These are phyloP conservation scores for Leccinellum luteum DNA, from an alignment of 768 basidiomycete genomes.

Conservation along the genomic window DNA sequence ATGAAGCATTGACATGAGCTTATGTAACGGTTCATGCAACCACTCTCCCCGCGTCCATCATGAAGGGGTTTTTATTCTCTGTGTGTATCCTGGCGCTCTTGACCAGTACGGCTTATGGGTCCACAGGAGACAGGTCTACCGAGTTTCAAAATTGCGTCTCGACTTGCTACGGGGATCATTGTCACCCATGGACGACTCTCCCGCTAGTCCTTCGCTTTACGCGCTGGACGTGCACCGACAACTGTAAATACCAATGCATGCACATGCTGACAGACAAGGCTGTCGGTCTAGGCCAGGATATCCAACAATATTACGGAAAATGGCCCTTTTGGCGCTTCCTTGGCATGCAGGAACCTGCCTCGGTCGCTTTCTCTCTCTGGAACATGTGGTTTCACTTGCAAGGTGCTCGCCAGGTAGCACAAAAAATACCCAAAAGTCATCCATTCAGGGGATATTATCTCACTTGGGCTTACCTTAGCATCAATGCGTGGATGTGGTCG, in stretches of 20 bases:
- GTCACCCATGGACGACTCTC: constrained; percentile 30
- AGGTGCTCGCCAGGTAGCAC: constrained; percentile 52
- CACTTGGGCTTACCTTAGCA: constrained; percentile 62
- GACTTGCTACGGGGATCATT: constrained; percentile 24
- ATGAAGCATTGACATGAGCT: no score
- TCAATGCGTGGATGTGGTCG: constrained; percentile 94
- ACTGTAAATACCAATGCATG: constrained; percentile 91
- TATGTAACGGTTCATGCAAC: constrained; percentile 16
- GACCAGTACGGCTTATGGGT: constrained; percentile 10
- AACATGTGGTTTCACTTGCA: constrained; percentile 76
- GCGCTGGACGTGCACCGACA: constrained; percentile 82
- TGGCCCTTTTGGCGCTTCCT: constrained; percentile 91
- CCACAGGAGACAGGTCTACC: constrained; percentile 34
- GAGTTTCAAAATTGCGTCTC: constrained; percentile 39
- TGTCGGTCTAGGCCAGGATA: constrained; percentile 35
- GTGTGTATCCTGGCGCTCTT: constrained; percentile 17
- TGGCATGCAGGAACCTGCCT: constrained; percentile 95
- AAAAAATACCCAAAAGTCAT: constrained; percentile 49
- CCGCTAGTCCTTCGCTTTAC: constrained; percentile 62
- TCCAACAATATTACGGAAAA: constrained; percentile 91
- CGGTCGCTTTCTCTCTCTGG: constrained; percentile 83
- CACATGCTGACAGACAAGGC: constrained; percentile 67
- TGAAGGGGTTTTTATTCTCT: constrained; percentile 15
- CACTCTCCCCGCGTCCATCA: constrained; percentile 2
- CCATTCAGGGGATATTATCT: constrained; percentile 72